Percentiles rank a stretch among this genome's conserved stretches.
These are phyloP conservation scores for Cytospora leucostoma DNA, from an alignment of 2,329 filamentous ascomycete species.

Conservation along the genomic window DNA sequence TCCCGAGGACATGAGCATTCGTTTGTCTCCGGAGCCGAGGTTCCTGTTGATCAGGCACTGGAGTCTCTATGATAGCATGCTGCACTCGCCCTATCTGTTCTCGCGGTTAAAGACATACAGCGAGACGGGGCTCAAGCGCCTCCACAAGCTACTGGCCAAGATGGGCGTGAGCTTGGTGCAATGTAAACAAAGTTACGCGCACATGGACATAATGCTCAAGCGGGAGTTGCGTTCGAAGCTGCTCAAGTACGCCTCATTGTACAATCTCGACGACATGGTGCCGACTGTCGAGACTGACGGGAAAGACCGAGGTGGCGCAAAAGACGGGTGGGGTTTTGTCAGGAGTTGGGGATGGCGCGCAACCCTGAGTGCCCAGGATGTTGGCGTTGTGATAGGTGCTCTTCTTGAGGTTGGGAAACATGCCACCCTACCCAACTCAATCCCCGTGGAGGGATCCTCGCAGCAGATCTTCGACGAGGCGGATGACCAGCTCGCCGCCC, in stretches of 20 bases:
- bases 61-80: slow-evolving; percentile 98
- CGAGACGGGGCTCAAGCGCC: slow-evolving; percentile 79
- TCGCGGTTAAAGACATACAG: slow-evolving; percentile 93
- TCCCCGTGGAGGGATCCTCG: slow-evolving; percentile 36
- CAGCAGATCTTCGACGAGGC: slow-evolving; percentile 47
- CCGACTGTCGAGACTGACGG: slow-evolving; percentile 74
- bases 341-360: slow-evolving; percentile 97
- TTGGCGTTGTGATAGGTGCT: slow-evolving; percentile 88
- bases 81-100: slow-evolving; percentile 93
- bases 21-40: slow-evolving; percentile 88
- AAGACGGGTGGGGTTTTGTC: slow-evolving; percentile 96
- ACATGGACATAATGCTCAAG: slow-evolving; percentile 98
- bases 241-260: slow-evolving; percentile 87
- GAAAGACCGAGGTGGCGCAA: slow-evolving; percentile 68
- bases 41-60: slow-evolving; percentile 93
- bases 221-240: slow-evolving; percentile 81
- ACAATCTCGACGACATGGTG: slow-evolving; percentile 91
- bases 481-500: slow-evolving; percentile 51
- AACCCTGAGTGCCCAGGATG: slow-evolving; percentile 88
- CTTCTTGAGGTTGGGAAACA: slow-evolving; percentile 86
- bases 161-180: slow-evolving; percentile 96
- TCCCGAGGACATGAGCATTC: slow-evolving; percentile 88
- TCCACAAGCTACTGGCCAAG: slow-evolving; percentile 94
- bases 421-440: slow-evolving; percentile 39
- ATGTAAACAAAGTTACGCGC: slow-evolving; percentile 92